Percentiles rank a stretch among this genome's conserved stretches.
phyloP scores from a whole-genome alignment of 495 filamentous ascomycete genomes.

The Saxophila tyrrhenica region DNA sequence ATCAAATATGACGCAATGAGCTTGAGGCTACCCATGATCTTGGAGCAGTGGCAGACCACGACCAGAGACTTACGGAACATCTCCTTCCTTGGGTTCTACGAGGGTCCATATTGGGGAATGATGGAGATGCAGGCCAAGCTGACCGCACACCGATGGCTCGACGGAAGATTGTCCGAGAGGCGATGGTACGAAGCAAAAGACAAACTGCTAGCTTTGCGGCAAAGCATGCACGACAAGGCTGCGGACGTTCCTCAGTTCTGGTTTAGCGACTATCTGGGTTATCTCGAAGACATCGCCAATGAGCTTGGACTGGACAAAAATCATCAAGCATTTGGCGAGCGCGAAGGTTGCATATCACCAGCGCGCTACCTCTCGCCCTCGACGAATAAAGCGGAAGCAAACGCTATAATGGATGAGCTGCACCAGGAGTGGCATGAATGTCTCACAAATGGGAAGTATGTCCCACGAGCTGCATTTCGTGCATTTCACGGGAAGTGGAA shows the following conservation, averaged over 20 bases:
- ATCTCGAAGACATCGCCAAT: slow-evolving; percentile 59
- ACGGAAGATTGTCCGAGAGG: neutral
- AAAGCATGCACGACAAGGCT: slow-evolving; percentile 27
- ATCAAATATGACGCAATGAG: slow-evolving; percentile 46
- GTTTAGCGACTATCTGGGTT: slow-evolving; percentile 68
- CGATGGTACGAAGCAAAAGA: slow-evolving; percentile 8
- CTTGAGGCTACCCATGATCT: slow-evolving; percentile 52
- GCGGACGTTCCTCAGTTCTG: slow-evolving; percentile 54
- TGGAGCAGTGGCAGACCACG: slow-evolving; percentile 55
- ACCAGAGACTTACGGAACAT: slow-evolving; percentile 50
- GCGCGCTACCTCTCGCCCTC: slow-evolving; percentile 2
- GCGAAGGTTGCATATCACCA: slow-evolving; percentile 9
- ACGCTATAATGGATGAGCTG: slow-evolving; percentile 15
- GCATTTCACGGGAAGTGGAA: slow-evolving; percentile 65
- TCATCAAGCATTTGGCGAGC: slow-evolving; percentile 7
- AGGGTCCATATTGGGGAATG: slow-evolving; percentile 74
- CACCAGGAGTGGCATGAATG: slow-evolving; percentile 11
- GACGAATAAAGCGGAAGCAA: slow-evolving; percentile 8
- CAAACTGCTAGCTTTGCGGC: slow-evolving; percentile 9
- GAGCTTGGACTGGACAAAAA: slow-evolving; percentile 38
- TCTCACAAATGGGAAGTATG: slow-evolving; percentile 29
- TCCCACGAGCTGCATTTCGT: slow-evolving; percentile 56
- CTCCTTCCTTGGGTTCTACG: slow-evolving; percentile 78
- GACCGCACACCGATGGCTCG: slow-evolving; percentile 38
- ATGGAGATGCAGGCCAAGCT: slow-evolving; percentile 79